Evolutionary conservation across 768 basidiomycete species (phyloP).

Genomic region (Collybiopsis luxurians): DNA sequence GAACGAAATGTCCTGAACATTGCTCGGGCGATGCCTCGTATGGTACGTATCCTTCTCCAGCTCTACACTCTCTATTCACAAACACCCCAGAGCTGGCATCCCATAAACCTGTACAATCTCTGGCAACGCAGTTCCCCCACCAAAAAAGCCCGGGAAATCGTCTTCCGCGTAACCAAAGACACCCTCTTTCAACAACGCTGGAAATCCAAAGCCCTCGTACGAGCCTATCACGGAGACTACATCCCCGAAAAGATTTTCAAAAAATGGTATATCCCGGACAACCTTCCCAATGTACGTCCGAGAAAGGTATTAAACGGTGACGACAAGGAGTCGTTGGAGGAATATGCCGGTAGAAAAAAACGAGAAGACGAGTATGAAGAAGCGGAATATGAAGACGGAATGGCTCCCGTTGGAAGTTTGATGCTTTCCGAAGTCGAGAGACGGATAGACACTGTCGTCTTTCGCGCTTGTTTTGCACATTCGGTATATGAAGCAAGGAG

Average conservation of each 20-base stretch:
- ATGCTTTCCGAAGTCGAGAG: slow-evolving; percentile 96
- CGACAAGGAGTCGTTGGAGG: slow-evolving; percentile 46
- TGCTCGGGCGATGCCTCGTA: slow-evolving; percentile 68
- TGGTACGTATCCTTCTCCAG: slow-evolving; percentile 44
- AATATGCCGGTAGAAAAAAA: slow-evolving; percentile 57
- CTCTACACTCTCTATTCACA: neutral
- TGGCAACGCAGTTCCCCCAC: slow-evolving; percentile 69
- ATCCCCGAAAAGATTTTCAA: slow-evolving; percentile 93
- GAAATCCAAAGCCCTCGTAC: slow-evolving; percentile 79
- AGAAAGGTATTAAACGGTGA: slow-evolving; percentile 42
- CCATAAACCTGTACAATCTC: slow-evolving; percentile 87
- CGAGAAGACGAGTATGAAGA: slow-evolving; percentile 46
- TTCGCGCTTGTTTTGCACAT: slow-evolving; percentile 82
- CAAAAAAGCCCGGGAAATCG: slow-evolving; percentile 41
- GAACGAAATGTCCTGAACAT: slow-evolving; percentile 34
- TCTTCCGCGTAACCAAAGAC: slow-evolving; percentile 53
- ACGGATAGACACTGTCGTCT: slow-evolving; percentile 88
- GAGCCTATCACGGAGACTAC: slow-evolving; percentile 95
- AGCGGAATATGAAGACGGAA: slow-evolving; percentile 56
- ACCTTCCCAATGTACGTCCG: slow-evolving; percentile 82
- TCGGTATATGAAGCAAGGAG: slow-evolving; percentile 89
- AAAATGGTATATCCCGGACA: slow-evolving; percentile 88
- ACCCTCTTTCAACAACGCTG: slow-evolving; percentile 92
- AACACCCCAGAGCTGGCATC: slow-evolving; percentile 67
- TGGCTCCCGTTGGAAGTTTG: slow-evolving; percentile 91